Evolutionary conservation across 2,329 filamentous ascomycete genomes (phyloP).

Genomic region (Fusarium nanum): DNA sequence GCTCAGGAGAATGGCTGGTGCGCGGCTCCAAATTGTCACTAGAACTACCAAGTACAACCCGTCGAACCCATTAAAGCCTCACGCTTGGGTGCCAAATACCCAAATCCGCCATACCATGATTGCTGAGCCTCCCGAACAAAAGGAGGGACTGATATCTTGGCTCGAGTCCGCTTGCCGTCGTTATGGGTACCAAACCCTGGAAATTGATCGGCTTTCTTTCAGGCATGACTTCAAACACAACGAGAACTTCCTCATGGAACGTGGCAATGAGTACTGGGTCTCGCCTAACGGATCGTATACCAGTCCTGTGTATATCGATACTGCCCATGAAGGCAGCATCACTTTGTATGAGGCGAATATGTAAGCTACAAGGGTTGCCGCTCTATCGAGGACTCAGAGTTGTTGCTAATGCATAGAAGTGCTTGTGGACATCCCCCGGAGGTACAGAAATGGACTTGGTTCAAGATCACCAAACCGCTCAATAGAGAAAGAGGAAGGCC

Average conservation of each 20-base stretch:
- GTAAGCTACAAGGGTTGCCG: conserved; percentile 13
- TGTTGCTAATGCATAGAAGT: conserved; percentile 7
- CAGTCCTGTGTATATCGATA: background rate
- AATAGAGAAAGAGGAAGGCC: conserved; percentile 1
- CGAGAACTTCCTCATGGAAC: background rate
- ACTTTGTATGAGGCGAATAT: conserved; percentile 38
- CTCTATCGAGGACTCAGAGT: background rate
- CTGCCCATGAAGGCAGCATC: conserved; percentile 28
- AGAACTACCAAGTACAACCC: conserved; percentile 24
- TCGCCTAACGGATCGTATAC: background rate
- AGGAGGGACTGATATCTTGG: conserved; percentile 15
- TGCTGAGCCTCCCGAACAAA: too few species aligned
- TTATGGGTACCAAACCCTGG: conserved; percentile 41
- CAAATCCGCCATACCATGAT: too few species aligned
- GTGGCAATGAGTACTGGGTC: background rate
- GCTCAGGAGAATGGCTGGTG: conserved; percentile 17
- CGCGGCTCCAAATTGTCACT: conserved; percentile 36
- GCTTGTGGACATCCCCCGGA: background rate
- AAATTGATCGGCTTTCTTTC: conserved; percentile 41
- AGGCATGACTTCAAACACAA: conserved; percentile 9
- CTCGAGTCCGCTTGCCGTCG: conserved; percentile 32
- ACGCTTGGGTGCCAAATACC: too few species aligned
- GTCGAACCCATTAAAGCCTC: too few species aligned
- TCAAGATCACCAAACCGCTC: conserved; percentile 42
- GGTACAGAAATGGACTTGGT: conserved; percentile 39